These are phyloP conservation scores for Suillus subaureus DNA, from an alignment of 768 basidiomycete genomes.

Conservation along the genomic window DNA sequence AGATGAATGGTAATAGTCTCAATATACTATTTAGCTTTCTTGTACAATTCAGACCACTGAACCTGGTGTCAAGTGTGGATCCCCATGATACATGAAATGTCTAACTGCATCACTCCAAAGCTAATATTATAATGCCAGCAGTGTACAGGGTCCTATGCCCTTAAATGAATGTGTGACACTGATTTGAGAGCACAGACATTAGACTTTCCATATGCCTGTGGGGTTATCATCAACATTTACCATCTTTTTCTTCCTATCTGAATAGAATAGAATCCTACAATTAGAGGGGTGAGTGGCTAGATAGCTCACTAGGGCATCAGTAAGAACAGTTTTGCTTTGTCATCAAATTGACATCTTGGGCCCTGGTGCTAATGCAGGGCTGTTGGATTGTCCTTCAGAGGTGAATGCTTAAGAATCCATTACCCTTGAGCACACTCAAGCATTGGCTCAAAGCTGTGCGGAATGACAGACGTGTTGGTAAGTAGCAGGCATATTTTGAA, in stretches of 20 bases:
- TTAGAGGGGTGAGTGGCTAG: neutral
- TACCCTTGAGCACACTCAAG: neutral
- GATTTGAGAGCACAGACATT: neutral
- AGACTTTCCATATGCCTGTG: neutral
- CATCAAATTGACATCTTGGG: neutral
- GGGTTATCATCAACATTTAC: neutral
- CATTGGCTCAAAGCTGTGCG: neutral
- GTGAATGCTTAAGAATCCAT: neutral
- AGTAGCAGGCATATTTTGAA: neutral
- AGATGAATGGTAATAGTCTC: neutral
- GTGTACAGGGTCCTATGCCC: conserved; percentile 1
- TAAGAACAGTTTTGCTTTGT: neutral
- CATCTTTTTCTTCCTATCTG: neutral
- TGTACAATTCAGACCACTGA: neutral
- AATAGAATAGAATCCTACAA: neutral
- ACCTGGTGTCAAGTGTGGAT: too few species aligned
- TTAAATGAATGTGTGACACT: neutral
- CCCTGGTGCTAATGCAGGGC: neutral
- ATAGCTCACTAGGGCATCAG: neutral
- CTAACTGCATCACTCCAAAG: too few species aligned
- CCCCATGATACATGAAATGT: neutral
- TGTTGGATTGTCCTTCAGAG: neutral
- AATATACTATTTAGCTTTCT: neutral
- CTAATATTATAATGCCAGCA: neutral
- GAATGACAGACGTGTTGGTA: neutral